Evolutionary conservation across 345 rosid species (phyloP), one percentile per base, ranked within the genome.

Genomic region (Luvunga scandens): DNA sequence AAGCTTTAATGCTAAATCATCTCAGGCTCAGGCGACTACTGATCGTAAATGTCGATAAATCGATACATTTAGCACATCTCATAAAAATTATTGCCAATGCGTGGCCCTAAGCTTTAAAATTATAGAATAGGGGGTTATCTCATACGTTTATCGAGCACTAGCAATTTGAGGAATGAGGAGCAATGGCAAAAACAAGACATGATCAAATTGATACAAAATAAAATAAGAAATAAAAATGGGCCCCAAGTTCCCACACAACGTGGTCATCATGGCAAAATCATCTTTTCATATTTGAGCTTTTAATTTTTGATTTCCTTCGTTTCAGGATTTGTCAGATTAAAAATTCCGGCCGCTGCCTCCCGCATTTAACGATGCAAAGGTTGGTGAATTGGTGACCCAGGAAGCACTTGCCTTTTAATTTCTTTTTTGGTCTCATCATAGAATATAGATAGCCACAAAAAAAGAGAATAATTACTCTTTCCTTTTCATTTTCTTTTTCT

Each of bases 181-280:
- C 33, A 31, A 9, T 4, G 21, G 1, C 56, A 16, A 50, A 18
- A 50, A 50, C 56, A 4, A 16, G 21, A 50, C 21, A 16, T 4
- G 56, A 48, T 3, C 55, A 48, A 48, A 50, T 50, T 0, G 22
- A 18, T 50, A 50, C 56, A 18, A 48, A 48, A 48, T 4, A 14
- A 59, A 8, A 59, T n/a, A 63, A 30, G 0, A 63, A 16, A 18
- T 14, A 4, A 69, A 24, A 50, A 14, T 1, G n/a, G n/a, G 60
- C 31, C 13, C 21, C 75, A 56, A 27, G 75, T 75, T 53, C 70
- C 38, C 74, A 55, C 3, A 53, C 34, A 73, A 69, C 60, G 75
- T 71, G 84, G 71, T 78, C 75, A 80, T 83, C 79, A 71, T 80
- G 71, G 63, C 59, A 77, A 83, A 83, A 81, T 71, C 78, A 66